Evolutionary conservation across 306 rosid species (phyloP), one percentile per base, ranked within the genome.

Genomic region (Prunus campanulata): DNA sequence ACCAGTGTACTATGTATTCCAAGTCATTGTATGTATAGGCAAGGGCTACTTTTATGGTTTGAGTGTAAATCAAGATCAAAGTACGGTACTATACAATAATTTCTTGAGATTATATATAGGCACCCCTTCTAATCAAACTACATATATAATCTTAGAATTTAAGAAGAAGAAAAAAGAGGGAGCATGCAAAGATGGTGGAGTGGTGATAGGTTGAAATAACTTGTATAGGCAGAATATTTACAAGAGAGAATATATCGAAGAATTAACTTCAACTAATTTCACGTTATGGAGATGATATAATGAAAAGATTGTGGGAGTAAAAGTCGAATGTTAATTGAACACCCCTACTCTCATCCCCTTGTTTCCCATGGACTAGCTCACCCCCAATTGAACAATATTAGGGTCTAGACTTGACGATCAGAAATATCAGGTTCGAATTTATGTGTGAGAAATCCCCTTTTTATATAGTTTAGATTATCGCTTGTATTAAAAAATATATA

Each of bases 391-490:
- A 39, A 49, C 14, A 39, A 39, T 39, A 39, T 49, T 49, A 3
- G 0, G 52, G 13, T 12, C 1, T 49, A 39, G 9, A 39, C 0
- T 39, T 39, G 9, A 2, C 44, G 0, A 39, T 6, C 2, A 39
- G 2, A 39, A 7, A 7, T 39, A 39, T 39, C 8, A 35, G 0
- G 8, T 35, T 35, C 0, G 42, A 35, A 0, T 39, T 1, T 39
- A 4, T 39, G 44, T 1, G 44, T 39, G 44, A 39, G 9, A 35
- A 35, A 35, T 1, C 7, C 39, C 6, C 2, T 0, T 7, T 0
- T 0, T 0, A 0, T 39, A 0, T 39, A 39, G 9, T 6, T 39
- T 39, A 39, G 2, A 39, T 0, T 39, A 39, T 39, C 2, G 0
- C 0, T 39, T 39, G 0, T 39, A 39, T 2, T 39, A 39, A 39